Evolutionary conservation across 192 early-diverging fungal genomes (phyloP).

Genomic region (Coemansia guatemalensis): DNA sequence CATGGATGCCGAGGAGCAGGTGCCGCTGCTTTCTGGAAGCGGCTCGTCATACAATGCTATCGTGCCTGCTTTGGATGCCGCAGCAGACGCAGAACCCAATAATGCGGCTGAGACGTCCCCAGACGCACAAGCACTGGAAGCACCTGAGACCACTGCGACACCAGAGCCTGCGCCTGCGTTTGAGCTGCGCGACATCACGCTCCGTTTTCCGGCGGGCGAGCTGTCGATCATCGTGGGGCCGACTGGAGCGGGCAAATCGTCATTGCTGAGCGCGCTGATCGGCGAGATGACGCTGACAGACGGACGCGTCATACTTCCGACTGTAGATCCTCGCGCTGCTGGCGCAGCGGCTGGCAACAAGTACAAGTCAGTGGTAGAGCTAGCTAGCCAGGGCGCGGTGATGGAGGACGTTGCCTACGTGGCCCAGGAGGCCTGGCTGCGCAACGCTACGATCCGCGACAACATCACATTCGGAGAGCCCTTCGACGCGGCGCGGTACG

Average conservation of each 20-base stretch:
- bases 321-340: slow-evolving; percentile 9
- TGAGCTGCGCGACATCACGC: slow-evolving; percentile 60
- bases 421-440: slow-evolving; percentile 76
- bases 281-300: slow-evolving; percentile 68
- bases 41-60: slow-evolving; percentile 5
- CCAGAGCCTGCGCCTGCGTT: slow-evolving; percentile 31
- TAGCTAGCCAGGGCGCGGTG: slow-evolving; percentile 38
- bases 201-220: slow-evolving; percentile 66
- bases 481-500: slow-evolving; percentile 75
- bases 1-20: slow-evolving; percentile 4
- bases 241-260: slow-evolving; percentile 91
- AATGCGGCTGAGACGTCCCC: background rate
- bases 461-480: slow-evolving; percentile 86
- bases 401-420: slow-evolving; percentile 81
- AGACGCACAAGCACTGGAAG: background rate
- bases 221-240: slow-evolving; percentile 80
- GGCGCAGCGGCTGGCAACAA: slow-evolving; percentile 6
- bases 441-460: slow-evolving; percentile 72
- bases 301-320: slow-evolving; percentile 43
- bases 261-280: slow-evolving; percentile 74
- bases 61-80: background rate
- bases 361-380: slow-evolving; percentile 26
- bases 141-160: background rate
- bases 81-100: background rate
- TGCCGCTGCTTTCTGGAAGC: slow-evolving; percentile 17